Base-by-base conservation (phyloP, 2,329 filamentous ascomycete species). In the Exophiala spinifera region DNA sequence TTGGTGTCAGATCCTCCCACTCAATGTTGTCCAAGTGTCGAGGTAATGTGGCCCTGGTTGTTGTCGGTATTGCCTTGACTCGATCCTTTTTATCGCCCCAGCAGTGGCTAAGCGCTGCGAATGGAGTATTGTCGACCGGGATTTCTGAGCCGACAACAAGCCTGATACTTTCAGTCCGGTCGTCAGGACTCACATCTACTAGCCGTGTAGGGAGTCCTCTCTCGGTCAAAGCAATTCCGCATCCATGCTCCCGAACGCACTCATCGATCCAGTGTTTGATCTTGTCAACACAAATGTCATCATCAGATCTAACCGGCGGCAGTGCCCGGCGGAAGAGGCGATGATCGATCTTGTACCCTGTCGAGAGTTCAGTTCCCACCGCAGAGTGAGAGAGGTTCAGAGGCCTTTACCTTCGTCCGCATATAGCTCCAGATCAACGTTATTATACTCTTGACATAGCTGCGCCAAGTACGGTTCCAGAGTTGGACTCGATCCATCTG, bases 81-180 rank as follows among this genome's bases (percentile, higher is more conserved):
- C 42, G 42, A 45, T 45, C n/a, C 14, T 13, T 23, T 28, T 45
- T 45, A 13, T 45, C 42, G 42, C 42, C 42, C 42, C 42, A 45
- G 42, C 42, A 45, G 42, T 45, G 42, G 42, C 42, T 45, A 23
- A 45, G 42, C 23, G 42, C 42, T 14, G 42, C 42, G 11, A 45
- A 45, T 28, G 4, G 42, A n/a, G 42, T 45, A 20, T 45, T n/a
- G 4, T 45, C 20, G 2, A 5, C 19, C 20, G 2, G n/a, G 11
- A 45, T 45, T 45, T 45, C 42, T 23, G 42, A 45, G 20, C 42
- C 42, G 10, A 28, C 15, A n/a, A 7, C 42, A 14, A 45, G 42
- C 17, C 42, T 39, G 10, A 39, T 15, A 39, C 13, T 15, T 15
- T 39, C 36, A 15, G 5, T 39, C 36, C 36, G 36, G 36, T 19